Percentiles rank a stretch among this genome's conserved stretches.
phyloP scores from a whole-genome alignment of 495 filamentous ascomycete genomes.

The Cercophora scortea region DNA sequence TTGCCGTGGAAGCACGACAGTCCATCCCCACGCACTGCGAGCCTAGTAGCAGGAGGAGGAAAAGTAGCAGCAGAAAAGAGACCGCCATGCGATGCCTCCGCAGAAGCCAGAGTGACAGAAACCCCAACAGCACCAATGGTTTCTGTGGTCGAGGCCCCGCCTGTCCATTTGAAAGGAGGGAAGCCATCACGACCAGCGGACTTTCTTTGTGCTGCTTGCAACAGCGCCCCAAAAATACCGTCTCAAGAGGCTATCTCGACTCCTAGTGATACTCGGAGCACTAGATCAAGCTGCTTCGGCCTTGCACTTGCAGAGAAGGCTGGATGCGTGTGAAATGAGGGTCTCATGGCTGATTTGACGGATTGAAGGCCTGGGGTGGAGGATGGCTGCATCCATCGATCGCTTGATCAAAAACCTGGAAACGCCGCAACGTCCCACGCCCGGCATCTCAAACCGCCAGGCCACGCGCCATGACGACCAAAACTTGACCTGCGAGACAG shows the following conservation, averaged over 20 bases:
- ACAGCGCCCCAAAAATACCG: too few relatives aligned
- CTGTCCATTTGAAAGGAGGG: too few relatives aligned
- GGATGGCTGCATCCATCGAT: slow-evolving; percentile 11
- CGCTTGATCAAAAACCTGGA: slow-evolving; percentile 15
- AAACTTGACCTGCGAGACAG: neutral
- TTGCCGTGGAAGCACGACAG: neutral
- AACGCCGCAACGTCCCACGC: slow-evolving; percentile 11
- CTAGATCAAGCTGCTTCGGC: neutral
- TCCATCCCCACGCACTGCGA: neutral
- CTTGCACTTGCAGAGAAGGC: neutral
- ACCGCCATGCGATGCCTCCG: too few relatives aligned
- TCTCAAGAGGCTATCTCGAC: too few relatives aligned
- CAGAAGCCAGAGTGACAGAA: too few relatives aligned
- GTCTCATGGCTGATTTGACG: neutral
- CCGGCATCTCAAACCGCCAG: slow-evolving; percentile 15
- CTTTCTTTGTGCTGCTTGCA: too few relatives aligned
- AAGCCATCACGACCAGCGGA: too few relatives aligned
- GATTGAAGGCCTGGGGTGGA: slow-evolving; percentile 1
- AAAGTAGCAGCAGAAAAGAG: too few relatives aligned
- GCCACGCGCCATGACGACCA: slow-evolving; percentile 5
- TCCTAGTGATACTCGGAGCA: too few relatives aligned
- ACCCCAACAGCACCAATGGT: too few relatives aligned
- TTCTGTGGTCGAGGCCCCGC: too few relatives aligned
- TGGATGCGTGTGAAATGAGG: neutral
- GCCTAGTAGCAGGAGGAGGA: too few relatives aligned